These are phyloP conservation scores for Alnus rubra DNA, from an alignment of 306 rosid genomes.

Conservation along the genomic window DNA sequence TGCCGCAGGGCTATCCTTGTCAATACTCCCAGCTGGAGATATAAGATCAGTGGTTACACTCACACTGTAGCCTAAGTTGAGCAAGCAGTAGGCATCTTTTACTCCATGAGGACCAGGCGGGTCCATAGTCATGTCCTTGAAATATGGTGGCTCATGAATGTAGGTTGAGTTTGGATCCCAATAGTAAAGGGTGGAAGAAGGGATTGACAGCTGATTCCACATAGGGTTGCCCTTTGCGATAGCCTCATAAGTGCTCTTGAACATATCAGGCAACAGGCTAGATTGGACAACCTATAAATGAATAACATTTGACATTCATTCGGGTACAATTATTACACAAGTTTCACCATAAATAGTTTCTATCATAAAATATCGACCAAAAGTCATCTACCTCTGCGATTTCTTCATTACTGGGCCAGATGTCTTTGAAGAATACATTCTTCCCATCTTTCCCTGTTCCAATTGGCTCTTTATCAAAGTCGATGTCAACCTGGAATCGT, in stretches of 20 bases:
- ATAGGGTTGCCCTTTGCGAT: constrained; percentile 39
- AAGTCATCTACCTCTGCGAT: constrained; percentile 32
- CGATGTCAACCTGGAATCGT: constrained; percentile 44
- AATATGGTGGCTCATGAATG: constrained; percentile 48
- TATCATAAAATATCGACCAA: background rate
- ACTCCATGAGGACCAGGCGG: constrained; percentile 35
- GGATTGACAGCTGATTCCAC: constrained; percentile 40
- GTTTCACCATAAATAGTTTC: background rate
- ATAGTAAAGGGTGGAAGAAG: constrained; percentile 34
- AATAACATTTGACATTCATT: background rate
- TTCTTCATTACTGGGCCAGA: constrained; percentile 55
- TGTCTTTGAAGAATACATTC: constrained; percentile 40
- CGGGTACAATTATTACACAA: background rate
- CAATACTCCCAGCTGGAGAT: constrained; percentile 47
- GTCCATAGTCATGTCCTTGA: constrained; percentile 39
- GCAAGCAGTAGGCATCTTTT: constrained; percentile 48
- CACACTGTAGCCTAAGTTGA: constrained; percentile 39
- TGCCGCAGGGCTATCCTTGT: constrained; percentile 47
- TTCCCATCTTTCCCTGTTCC: constrained; percentile 44
- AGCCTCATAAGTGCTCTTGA: constrained; percentile 42
- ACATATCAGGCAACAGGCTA: constrained; percentile 41
- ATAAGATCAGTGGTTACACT: constrained; percentile 46
- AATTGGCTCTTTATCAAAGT: constrained; percentile 45
- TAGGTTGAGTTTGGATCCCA: constrained; percentile 48
- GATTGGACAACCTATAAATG: constrained; percentile 36